Evolutionary conservation across 345 rosid genomes (phyloP).

Genomic region (Brassica incana): DNA sequence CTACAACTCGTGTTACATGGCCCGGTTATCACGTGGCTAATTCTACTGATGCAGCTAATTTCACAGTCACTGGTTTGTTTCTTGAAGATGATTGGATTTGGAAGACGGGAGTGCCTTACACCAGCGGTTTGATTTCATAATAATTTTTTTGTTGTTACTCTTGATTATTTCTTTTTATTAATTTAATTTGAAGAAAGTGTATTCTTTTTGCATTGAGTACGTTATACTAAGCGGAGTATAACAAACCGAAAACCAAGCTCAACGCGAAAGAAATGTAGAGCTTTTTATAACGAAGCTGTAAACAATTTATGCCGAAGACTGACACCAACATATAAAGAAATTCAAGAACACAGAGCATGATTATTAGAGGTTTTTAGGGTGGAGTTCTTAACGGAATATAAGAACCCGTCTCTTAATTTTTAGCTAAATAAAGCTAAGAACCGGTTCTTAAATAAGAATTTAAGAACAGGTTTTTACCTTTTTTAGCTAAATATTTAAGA

Average conservation of each 20-base stretch:
- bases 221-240: neutral
- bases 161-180: neutral
- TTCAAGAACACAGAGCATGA: too few species aligned
- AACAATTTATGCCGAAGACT: neutral
- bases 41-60: slow-evolving; percentile 68
- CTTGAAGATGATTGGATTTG: slow-evolving; percentile 69
- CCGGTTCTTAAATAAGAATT: too few species aligned
- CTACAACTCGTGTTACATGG: slow-evolving; percentile 66
- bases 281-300: slow-evolving; percentile 2
- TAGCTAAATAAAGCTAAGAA: neutral
- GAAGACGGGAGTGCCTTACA: slow-evolving; percentile 63
- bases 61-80: slow-evolving; percentile 59
- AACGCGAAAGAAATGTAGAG: slow-evolving; percentile 22
- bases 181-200: slow-evolving; percentile 1
- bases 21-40: slow-evolving; percentile 62
- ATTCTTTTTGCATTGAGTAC: too few species aligned
- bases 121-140: slow-evolving; percentile 25
- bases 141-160: neutral
- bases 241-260: slow-evolving; percentile 23
- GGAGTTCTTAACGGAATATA: too few species aligned
- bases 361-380: too few species aligned
- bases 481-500: too few species aligned
- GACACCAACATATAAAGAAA: too few species aligned
- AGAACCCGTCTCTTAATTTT: too few species aligned
- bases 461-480: too few species aligned